Base-by-base conservation (phyloP, 2,329 filamentous ascomycete species). In the Colletotrichum brevisporum region DNA sequence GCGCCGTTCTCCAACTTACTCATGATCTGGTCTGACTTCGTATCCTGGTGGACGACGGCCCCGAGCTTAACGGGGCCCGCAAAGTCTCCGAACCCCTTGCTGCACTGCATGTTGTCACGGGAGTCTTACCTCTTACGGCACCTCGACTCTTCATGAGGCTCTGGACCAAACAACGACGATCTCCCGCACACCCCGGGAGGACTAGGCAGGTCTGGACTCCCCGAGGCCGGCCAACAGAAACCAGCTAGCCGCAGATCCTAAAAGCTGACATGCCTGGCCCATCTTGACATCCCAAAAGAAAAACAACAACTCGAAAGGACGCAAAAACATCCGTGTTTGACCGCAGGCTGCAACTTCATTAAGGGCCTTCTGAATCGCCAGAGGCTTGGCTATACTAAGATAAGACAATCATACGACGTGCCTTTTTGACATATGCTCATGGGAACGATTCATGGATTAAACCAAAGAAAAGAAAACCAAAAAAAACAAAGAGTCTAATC, bases 401-500 rank as follows among this genome's bases (percentile, higher is more conserved):
- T 8, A 36, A 24, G 21, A 24, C 21, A 6, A 36, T 36, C 31
- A 9, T 36, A 36, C 31, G 31, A 36, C 31, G 31, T 36, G 31
- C 31, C 31, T 36, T 36, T 36, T 36, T 36, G 31, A 36, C 31
- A 3, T 36, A 4, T 10, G 8, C 21, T 18, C 27, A 10, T 9
- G 15, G 12, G 50, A 52, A 52, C 16, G 50, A 52, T 54, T 54
- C 48, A 47, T 62, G 48, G 50, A 54, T 52, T 53, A 50, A 26
- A 53, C 15, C 12, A 27, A 39, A 54, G 43, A 16, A 36, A 18
- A 41, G 45, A 53, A n/a, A 27, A 39, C 45, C 41, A 16, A 36
- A 18, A n/a, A 27, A 39, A 54, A 45, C 12, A 36, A 18, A 41
- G 45, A 53, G 59, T 62, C 59, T 47, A 54, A 45, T 31, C 39